phyloP scores from a whole-genome alignment of 805 yeast species.

The Myxozyma vanderwaltii region DNA sequence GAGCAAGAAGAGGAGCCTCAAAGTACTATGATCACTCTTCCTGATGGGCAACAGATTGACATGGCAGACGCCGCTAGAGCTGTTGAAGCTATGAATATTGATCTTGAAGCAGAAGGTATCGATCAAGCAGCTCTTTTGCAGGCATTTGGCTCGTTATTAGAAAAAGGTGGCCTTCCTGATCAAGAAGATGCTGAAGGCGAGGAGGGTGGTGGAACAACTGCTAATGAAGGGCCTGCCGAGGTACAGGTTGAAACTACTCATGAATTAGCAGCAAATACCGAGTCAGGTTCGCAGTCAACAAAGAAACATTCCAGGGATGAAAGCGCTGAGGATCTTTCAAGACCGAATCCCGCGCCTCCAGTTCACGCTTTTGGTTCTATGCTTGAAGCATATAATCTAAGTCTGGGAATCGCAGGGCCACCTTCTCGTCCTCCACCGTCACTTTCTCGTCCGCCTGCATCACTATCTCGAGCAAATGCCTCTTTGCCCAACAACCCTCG shows the following conservation, averaged over 20 bases:
- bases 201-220: neutral
- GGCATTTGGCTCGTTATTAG: conserved; percentile 4
- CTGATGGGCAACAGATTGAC: conserved; percentile 1
- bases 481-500: conserved; percentile 1
- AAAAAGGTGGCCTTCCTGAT: conserved; percentile 3
- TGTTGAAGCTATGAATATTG: conserved; percentile 7
- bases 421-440: neutral
- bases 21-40: neutral
- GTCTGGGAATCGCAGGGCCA: neutral
- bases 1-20: conserved; percentile 1
- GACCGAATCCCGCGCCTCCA: neutral
- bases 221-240: neutral
- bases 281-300: neutral
- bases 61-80: neutral
- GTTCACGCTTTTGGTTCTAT: neutral
- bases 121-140: conserved; percentile 10
- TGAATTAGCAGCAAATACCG: neutral
- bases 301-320: conserved; percentile 6
- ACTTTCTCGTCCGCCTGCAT: neutral
- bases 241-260: neutral
- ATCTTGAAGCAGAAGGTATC: conserved; percentile 9
- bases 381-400: neutral
- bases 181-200: neutral
- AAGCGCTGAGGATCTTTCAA: neutral
- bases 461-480: neutral